phyloP scores from a whole-genome alignment of 2,329 filamentous ascomycete species.

The Pseudogymnoascus sp. region DNA sequence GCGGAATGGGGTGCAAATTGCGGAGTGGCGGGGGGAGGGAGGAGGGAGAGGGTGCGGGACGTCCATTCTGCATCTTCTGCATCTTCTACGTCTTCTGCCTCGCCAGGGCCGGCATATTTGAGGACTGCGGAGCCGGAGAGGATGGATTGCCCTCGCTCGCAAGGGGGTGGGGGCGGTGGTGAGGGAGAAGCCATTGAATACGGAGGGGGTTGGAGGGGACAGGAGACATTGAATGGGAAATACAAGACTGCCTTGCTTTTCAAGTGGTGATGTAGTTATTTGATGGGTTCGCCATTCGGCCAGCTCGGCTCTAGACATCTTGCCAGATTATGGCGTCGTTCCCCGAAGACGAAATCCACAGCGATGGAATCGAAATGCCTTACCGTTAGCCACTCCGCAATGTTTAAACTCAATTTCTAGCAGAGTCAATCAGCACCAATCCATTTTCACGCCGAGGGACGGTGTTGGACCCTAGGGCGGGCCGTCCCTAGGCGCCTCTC shows the following conservation, averaged over 20 bases:
- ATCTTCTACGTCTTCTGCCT: background rate
- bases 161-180: background rate
- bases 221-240: no score
- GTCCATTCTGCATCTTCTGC: background rate
- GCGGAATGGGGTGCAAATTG: background rate
- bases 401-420: background rate
- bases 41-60: background rate
- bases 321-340: background rate
- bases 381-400: background rate
- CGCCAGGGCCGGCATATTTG: background rate
- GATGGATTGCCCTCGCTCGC: background rate
- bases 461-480: background rate
- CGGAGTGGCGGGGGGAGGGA: background rate
- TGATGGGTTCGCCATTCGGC: background rate
- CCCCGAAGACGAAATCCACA: background rate
- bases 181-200: background rate
- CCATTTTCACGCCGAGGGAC: background rate
- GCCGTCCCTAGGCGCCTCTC: background rate
- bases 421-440: background rate
- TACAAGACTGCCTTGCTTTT: background rate
- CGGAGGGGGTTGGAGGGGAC: background rate
- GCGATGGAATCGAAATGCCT: background rate
- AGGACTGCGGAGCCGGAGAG: background rate
- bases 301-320: background rate
- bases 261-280: background rate